A percentile compares a stretch with the other conserved stretches of the same genome.
These are phyloP conservation scores for Phytopythium vexans DNA, from an alignment of 352 stramenopile species.

Conservation along the genomic window DNA sequence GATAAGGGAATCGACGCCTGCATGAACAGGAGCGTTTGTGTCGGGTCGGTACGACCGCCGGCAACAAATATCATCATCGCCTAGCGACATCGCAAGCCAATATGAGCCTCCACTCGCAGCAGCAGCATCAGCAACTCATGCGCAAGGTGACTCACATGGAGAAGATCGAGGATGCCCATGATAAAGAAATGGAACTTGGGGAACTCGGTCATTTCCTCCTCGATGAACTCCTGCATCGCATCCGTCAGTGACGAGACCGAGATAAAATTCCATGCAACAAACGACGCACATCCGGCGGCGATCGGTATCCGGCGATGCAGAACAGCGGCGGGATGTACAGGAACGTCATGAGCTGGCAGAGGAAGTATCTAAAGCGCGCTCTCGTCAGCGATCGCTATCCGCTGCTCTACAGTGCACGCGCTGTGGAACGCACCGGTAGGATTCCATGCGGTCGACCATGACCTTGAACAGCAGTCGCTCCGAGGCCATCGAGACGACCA, in stretches of 20 bases:
- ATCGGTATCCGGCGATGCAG: slow-evolving; percentile 84
- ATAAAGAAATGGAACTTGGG: slow-evolving; percentile 86
- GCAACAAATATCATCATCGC: slow-evolving; percentile 84
- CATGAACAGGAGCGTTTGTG: slow-evolving; percentile 82
- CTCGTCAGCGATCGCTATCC: background rate
- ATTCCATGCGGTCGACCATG: slow-evolving; percentile 88
- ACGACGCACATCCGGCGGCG: slow-evolving; percentile 58
- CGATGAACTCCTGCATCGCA: slow-evolving; percentile 64
- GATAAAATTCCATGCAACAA: slow-evolving; percentile 1
- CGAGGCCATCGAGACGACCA: slow-evolving; percentile 75
- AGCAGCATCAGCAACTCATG: background rate
- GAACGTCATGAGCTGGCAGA: slow-evolving; percentile 86
- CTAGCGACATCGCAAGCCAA: slow-evolving; percentile 17
- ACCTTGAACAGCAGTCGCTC: slow-evolving; percentile 88
- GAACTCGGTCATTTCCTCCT: slow-evolving; percentile 84
- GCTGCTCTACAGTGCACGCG: background rate
- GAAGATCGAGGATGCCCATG: slow-evolving; percentile 81
- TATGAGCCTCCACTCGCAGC: background rate
- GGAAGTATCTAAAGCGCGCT: slow-evolving; percentile 60
- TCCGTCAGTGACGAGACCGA: background rate
- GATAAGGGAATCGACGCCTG: slow-evolving; percentile 79
- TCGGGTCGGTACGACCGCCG: slow-evolving; percentile 76
- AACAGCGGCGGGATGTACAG: slow-evolving; percentile 87
- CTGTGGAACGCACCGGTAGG: slow-evolving; percentile 56
- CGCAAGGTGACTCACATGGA: slow-evolving; percentile 47